Evolutionary conservation across 306 rosid species (phyloP).

Genomic region (Cucumis hystrix): DNA sequence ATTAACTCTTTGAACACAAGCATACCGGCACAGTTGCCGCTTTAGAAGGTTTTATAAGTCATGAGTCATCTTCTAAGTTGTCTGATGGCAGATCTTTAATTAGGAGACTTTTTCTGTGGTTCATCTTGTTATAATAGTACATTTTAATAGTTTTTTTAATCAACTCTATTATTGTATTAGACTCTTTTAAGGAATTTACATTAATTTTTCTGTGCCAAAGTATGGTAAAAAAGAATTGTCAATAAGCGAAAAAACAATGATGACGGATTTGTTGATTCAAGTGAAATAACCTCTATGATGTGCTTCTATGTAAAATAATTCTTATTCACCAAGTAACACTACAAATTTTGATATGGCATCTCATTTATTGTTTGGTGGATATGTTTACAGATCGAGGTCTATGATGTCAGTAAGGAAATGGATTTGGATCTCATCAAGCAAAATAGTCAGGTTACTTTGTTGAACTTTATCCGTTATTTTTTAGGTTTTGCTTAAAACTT

Average conservation of each 20-base stretch:
- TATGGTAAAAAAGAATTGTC: background rate
- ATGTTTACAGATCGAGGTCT: slow-evolving; percentile 65
- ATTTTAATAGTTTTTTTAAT: background rate
- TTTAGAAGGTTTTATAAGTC: too few relatives aligned
- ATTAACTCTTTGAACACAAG: background rate
- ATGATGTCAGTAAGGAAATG: slow-evolving; percentile 99
- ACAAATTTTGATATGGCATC: background rate
- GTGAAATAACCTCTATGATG: background rate
- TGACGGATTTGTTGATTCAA: background rate
- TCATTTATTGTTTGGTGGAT: background rate
- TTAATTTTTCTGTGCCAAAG: background rate
- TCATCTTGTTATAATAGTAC: background rate
- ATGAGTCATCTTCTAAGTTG: background rate
- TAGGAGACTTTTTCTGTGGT: background rate
- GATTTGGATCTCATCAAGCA: slow-evolving; percentile 97
- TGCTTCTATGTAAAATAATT: background rate
- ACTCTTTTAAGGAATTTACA: background rate
- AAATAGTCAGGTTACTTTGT: slow-evolving; percentile 75
- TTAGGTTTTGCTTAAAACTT: slow-evolving; percentile 1
- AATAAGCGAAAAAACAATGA: background rate
- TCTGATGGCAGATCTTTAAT: background rate
- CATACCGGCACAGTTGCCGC: background rate
- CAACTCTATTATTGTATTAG: too few relatives aligned
- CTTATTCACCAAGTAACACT: background rate
- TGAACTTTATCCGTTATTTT: background rate